These are phyloP conservation scores for Xylariaceae sp. DNA, from an alignment of 2,329 filamentous ascomycete species.

Conservation along the genomic window DNA sequence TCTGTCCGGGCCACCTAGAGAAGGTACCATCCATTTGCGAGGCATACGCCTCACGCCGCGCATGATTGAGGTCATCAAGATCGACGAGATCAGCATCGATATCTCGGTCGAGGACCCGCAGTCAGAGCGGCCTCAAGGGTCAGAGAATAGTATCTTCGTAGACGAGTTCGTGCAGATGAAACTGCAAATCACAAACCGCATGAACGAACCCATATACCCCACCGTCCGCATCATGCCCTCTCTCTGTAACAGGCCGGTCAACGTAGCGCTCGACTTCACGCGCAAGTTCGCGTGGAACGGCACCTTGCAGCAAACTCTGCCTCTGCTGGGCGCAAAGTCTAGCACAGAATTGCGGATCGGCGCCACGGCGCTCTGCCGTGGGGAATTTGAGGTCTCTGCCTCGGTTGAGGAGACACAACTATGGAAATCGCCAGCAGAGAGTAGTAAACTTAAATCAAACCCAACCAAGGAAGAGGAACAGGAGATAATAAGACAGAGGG, in stretches of 20 bases:
- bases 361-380: slow-evolving; percentile 76
- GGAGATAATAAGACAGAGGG: slow-evolving; percentile 33
- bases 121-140: slow-evolving; percentile 9
- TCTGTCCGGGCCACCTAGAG: slow-evolving; percentile 55
- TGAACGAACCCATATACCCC: slow-evolving; percentile 69
- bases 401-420: slow-evolving; percentile 80
- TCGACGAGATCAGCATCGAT: slow-evolving; percentile 78
- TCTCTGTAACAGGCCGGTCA: slow-evolving; percentile 74
- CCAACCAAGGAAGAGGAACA: not conserved
- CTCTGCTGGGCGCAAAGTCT: slow-evolving; percentile 64
- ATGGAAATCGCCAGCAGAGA: slow-evolving; percentile 43
- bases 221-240: slow-evolving; percentile 79
- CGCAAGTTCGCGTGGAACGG: slow-evolving; percentile 87
- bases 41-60: slow-evolving; percentile 74
- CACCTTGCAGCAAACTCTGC: slow-evolving; percentile 76
- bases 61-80: slow-evolving; percentile 83
- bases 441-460: not conserved
- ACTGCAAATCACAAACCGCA: slow-evolving; percentile 79
- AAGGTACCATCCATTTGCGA: slow-evolving; percentile 77
- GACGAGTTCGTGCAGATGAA: slow-evolving; percentile 74
- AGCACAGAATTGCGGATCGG: slow-evolving; percentile 70
- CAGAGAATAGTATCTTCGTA: slow-evolving; percentile 44
- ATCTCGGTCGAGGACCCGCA: slow-evolving; percentile 56
- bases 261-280: slow-evolving; percentile 79
- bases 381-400: slow-evolving; percentile 82